phyloP scores from a whole-genome alignment of 2,329 filamentous ascomycete genomes.

The Aureobasidium sp. region DNA sequence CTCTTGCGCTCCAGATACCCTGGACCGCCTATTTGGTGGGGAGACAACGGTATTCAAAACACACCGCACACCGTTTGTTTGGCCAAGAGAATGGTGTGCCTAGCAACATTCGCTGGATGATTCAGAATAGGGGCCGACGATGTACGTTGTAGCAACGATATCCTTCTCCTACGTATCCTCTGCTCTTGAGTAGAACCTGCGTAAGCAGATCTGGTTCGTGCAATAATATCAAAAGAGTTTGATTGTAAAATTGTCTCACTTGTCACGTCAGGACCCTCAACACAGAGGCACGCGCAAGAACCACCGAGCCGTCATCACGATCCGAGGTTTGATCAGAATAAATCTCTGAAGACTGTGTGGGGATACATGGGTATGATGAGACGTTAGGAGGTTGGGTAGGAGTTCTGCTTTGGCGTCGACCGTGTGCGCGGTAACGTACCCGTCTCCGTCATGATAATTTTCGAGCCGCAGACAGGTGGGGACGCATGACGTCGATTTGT shows the following conservation, averaged over 20 bases:
- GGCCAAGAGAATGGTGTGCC: neutral
- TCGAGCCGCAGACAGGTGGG: neutral
- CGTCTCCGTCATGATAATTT: constrained; percentile 3
- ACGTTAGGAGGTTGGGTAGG: neutral
- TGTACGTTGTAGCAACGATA: neutral
- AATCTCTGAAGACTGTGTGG: neutral
- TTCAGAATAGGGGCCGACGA: neutral
- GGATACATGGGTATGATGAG: neutral
- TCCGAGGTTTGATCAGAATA: neutral
- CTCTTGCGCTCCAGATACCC: neutral
- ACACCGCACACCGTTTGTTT: neutral
- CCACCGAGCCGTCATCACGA: neutral
- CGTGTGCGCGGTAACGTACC: neutral
- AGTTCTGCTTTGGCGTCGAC: neutral
- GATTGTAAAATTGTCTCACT: neutral
- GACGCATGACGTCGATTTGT: neutral
- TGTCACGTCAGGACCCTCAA: neutral
- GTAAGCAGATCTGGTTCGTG: neutral
- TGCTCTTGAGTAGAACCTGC: neutral
- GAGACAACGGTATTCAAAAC: neutral
- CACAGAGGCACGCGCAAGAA: neutral
- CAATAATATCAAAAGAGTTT: neutral
- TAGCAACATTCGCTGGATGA: neutral
- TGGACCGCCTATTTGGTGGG: neutral
- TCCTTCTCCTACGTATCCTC: neutral